phyloP scores from a whole-genome alignment of 352 stramenopile species.

The Pythium brachiatum region DNA sequence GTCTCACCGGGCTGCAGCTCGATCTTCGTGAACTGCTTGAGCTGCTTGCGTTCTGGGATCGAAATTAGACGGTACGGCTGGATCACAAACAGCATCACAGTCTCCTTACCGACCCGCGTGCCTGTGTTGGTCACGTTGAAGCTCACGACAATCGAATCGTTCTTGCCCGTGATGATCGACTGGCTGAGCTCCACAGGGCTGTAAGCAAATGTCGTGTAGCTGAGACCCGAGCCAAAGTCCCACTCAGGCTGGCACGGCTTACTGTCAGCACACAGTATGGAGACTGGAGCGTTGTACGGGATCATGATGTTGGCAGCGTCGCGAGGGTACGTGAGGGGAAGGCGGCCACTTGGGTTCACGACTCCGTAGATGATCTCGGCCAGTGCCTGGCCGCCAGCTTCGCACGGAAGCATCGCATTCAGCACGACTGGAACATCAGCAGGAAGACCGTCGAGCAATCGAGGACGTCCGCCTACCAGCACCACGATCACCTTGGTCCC shows the following conservation, averaged over 20 bases:
- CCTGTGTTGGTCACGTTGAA: slow-evolving; percentile 78
- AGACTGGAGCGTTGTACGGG: slow-evolving; percentile 33
- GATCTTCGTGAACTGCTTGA: slow-evolving; percentile 82
- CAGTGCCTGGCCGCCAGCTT: slow-evolving; percentile 72
- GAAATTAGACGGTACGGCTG: slow-evolving; percentile 58
- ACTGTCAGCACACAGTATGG: slow-evolving; percentile 39
- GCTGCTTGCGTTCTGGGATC: slow-evolving; percentile 76
- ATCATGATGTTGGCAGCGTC: slow-evolving; percentile 27
- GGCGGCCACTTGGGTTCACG: slow-evolving; percentile 69
- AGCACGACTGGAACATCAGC: slow-evolving; percentile 67
- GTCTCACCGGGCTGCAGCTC: slow-evolving; percentile 41
- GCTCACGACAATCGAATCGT: slow-evolving; percentile 35
- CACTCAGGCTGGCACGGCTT: slow-evolving; percentile 58
- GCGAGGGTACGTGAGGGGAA: slow-evolving; percentile 83
- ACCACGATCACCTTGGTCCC: slow-evolving; percentile 81
- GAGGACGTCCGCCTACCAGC: slow-evolving; percentile 71
- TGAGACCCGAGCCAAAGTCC: slow-evolving; percentile 62
- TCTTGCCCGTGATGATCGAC: slow-evolving; percentile 25
- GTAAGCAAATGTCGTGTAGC: slow-evolving; percentile 72
- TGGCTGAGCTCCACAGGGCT: slow-evolving; percentile 41
- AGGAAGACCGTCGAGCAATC: slow-evolving; percentile 58
- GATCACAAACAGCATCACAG: slow-evolving; percentile 74
- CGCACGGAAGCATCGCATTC: slow-evolving; percentile 75
- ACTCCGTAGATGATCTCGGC: slow-evolving; percentile 75
- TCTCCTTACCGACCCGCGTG: slow-evolving; percentile 55